phyloP scores from a whole-genome alignment of 1,284 basidiomycete genomes.

The Malassezia caprae region DNA sequence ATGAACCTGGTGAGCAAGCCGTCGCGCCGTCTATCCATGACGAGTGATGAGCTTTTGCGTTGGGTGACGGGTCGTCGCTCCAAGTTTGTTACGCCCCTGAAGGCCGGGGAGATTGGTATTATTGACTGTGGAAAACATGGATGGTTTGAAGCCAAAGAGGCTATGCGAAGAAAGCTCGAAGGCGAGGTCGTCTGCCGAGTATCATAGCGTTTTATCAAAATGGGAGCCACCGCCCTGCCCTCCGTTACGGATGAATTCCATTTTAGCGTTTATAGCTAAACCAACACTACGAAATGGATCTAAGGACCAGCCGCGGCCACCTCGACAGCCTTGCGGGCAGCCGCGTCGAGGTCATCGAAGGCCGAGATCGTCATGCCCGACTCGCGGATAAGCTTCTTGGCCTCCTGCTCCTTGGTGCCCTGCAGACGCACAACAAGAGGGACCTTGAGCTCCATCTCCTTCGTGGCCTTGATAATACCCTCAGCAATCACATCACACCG shows the following conservation, averaged over 20 bases:
- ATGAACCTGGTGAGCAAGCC: slow-evolving; percentile 68
- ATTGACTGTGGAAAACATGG: slow-evolving; percentile 58
- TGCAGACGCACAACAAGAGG: slow-evolving; percentile 89
- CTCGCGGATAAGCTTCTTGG: slow-evolving; percentile 65
- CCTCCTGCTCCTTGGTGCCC: slow-evolving; percentile 90
- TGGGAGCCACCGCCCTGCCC: background rate
- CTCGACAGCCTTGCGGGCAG: slow-evolving; percentile 27
- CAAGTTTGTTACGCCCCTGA: slow-evolving; percentile 60
- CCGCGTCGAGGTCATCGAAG: slow-evolving; percentile 27
- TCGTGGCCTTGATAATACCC: slow-evolving; percentile 94
- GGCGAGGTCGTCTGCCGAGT: slow-evolving; percentile 50
- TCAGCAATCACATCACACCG: slow-evolving; percentile 66
- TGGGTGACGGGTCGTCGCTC: slow-evolving; percentile 54
- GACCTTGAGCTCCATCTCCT: slow-evolving; percentile 73
- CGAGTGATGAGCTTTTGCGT: slow-evolving; percentile 59
- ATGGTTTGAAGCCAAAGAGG: slow-evolving; percentile 50
- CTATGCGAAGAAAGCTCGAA: slow-evolving; percentile 45
- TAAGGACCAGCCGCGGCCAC: slow-evolving; percentile 9
- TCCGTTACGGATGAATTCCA: background rate
- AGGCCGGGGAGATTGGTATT: slow-evolving; percentile 77
- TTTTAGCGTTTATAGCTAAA: background rate
- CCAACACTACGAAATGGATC: background rate
- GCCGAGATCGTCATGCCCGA: slow-evolving; percentile 64
- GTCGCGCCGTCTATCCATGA: slow-evolving; percentile 65
- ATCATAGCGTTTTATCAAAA: slow-evolving; percentile 17